phyloP scores from a whole-genome alignment of 345 rosid genomes.

The Noccaea caerulescens region DNA sequence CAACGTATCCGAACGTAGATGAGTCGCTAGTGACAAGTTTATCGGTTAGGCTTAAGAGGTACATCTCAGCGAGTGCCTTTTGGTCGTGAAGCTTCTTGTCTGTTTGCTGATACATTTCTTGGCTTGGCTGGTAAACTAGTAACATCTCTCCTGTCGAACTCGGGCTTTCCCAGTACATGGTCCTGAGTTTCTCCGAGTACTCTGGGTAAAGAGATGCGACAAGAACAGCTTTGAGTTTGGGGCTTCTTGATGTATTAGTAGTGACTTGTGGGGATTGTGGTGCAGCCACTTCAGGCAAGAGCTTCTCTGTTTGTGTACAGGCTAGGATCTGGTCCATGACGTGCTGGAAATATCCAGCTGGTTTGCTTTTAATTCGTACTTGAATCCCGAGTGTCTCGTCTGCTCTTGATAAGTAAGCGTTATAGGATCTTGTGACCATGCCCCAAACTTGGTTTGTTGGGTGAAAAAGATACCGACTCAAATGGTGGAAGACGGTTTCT shows the following conservation, averaged over 20 bases:
- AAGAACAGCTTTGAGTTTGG: conserved; percentile 41
- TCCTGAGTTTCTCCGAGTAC: conserved; percentile 32
- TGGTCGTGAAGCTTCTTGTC: conserved; percentile 40
- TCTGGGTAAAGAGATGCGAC: conserved; percentile 41
- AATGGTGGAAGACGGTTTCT: conserved; percentile 45
- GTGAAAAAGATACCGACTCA: conserved; percentile 45
- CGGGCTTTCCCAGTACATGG: conserved; percentile 17
- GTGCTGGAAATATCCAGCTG: not conserved
- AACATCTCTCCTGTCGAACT: conserved; percentile 39
- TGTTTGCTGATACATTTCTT: conserved; percentile 40
- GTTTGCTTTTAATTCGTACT: conserved; percentile 17
- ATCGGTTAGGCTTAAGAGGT: conserved; percentile 45
- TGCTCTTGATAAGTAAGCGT: conserved; percentile 35
- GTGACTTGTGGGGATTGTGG: conserved; percentile 11
- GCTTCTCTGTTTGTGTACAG: conserved; percentile 39
- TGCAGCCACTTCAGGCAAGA: conserved; percentile 31
- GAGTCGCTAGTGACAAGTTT: conserved; percentile 42
- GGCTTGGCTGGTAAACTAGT: conserved; percentile 45
- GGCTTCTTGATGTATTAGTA: conserved; percentile 1
- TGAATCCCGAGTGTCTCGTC: conserved; percentile 46
- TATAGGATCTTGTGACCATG: conserved; percentile 36
- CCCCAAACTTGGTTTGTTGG: conserved; percentile 51
- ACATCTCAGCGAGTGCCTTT: conserved; percentile 47
- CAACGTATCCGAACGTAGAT: conserved; percentile 52
- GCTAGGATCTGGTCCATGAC: conserved; percentile 43